Conservation (phyloP, 208 protist genomes). For the Wallacemonas sp. region DNA sequence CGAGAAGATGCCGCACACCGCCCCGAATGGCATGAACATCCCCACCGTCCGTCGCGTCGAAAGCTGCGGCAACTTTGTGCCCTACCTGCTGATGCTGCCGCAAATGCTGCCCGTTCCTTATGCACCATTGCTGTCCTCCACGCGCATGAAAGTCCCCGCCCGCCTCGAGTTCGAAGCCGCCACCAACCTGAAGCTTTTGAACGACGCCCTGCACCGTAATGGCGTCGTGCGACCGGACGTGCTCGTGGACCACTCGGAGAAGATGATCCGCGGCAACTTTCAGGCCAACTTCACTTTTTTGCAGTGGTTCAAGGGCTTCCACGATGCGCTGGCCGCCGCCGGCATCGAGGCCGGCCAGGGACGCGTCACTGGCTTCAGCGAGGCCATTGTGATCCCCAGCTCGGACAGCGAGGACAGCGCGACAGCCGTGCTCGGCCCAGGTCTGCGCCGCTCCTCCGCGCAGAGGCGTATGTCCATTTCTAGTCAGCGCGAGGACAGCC, state of each 20-base stretch:
- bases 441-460: neutral
- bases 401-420: slow-evolving; percentile 16
- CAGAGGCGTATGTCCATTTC: slow-evolving; percentile 9
- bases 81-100: slow-evolving; percentile 95
- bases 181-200: slow-evolving; percentile 96
- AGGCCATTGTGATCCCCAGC: slow-evolving; percentile 5
- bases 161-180: slow-evolving; percentile 95
- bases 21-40: slow-evolving; percentile 33
- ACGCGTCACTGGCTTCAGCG: slow-evolving; percentile 8
- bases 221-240: slow-evolving; percentile 75
- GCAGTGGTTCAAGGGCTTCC: slow-evolving; percentile 95
- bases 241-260: slow-evolving; percentile 81
- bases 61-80: slow-evolving; percentile 85
- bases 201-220: slow-evolving; percentile 91
- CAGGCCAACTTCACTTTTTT: slow-evolving; percentile 97
- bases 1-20: slow-evolving; percentile 34
- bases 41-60: slow-evolving; percentile 72
- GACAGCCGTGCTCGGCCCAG: slow-evolving; percentile 1
- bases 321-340: slow-evolving; percentile 39
- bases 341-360: slow-evolving; percentile 41
- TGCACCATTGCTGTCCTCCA: slow-evolving; percentile 82
- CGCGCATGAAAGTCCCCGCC: slow-evolving; percentile 87
- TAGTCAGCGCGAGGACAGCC: slow-evolving; percentile 4
- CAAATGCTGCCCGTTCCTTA: slow-evolving; percentile 83
- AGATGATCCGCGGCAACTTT: slow-evolving; percentile 94